Conservation (phyloP, 225 moss, liverwort and hornwort genomes). For the Pseudisothecium myosuroides region DNA sequence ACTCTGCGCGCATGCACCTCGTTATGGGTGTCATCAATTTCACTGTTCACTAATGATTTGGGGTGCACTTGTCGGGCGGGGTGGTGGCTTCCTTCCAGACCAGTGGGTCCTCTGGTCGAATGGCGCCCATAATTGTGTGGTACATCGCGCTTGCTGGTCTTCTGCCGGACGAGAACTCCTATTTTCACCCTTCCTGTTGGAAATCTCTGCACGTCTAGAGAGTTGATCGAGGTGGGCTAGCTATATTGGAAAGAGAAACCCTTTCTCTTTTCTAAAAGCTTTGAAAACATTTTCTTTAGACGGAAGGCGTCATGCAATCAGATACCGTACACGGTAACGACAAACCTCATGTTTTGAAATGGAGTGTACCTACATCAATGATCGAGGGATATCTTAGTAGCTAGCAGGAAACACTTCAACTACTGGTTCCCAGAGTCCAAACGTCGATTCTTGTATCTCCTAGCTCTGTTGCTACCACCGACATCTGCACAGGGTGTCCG, state of each 20-base stretch:
- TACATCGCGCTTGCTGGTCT: constrained; percentile 20
- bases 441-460: not conserved
- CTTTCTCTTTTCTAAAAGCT: not conserved
- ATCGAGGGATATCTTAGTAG: not conserved
- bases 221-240: not conserved
- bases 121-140: constrained; percentile 20
- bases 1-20: not conserved
- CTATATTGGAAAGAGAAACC: not conserved
- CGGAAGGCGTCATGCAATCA: not conserved
- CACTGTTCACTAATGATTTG: constrained; percentile 10
- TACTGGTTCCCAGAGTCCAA: not conserved
- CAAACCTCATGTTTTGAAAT: not conserved
- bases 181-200: constrained; percentile 27
- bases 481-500: not conserved
- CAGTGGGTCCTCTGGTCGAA: constrained; percentile 17
- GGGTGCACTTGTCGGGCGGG: not conserved
- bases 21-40: not conserved
- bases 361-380: not conserved
- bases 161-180: constrained; percentile 18
- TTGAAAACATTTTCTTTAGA: not conserved
- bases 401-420: not conserved
- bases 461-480: not conserved
- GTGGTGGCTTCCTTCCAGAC: constrained; percentile 6
- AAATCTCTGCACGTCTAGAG: not conserved
- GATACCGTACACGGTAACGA: not conserved